Percentiles rank a stretch among this genome's conserved stretches.
Evolutionary conservation across 805 yeast species (phyloP).

Genomic region (Saturnispora gosingensis): DNA sequence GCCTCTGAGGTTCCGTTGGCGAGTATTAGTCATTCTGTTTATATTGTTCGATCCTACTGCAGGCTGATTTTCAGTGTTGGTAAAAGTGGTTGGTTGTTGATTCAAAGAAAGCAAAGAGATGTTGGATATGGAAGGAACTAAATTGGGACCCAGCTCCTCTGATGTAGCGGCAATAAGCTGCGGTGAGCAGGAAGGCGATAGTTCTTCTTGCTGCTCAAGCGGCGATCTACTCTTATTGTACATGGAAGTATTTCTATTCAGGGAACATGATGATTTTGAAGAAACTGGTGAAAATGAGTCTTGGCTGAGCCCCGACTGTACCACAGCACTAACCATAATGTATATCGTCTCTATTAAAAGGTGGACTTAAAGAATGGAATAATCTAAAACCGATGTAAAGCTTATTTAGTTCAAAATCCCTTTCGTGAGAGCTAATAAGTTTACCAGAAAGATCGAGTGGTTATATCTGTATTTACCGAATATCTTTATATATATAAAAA

Average conservation of each 20-base stretch:
- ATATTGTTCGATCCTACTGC: background rate
- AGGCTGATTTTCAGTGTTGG: background rate
- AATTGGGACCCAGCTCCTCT: conserved; percentile 26
- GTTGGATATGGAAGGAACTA: conserved; percentile 29
- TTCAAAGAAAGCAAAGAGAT: conserved; percentile 29
- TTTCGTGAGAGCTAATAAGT: background rate
- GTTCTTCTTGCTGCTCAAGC: conserved; percentile 3
- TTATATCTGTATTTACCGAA: background rate
- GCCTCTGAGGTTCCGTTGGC: background rate
- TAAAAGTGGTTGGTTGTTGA: conserved; percentile 13
- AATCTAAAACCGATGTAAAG: background rate
- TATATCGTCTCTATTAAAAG: background rate
- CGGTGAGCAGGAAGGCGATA: conserved; percentile 20
- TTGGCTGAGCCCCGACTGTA: background rate
- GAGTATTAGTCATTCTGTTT: background rate
- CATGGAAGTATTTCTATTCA: background rate
- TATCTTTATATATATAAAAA: background rate
- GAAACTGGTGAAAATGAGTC: background rate
- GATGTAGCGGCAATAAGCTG: conserved; percentile 29
- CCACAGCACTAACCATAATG: background rate
- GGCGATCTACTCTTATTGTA: background rate
- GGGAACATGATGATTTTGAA: conserved; percentile 4
- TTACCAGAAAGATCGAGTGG: background rate
- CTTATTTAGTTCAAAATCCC: background rate
- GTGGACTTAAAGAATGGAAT: background rate